Base-by-base conservation (phyloP, 2,329 filamentous ascomycete genomes). In the Trichoderma sp. region DNA sequence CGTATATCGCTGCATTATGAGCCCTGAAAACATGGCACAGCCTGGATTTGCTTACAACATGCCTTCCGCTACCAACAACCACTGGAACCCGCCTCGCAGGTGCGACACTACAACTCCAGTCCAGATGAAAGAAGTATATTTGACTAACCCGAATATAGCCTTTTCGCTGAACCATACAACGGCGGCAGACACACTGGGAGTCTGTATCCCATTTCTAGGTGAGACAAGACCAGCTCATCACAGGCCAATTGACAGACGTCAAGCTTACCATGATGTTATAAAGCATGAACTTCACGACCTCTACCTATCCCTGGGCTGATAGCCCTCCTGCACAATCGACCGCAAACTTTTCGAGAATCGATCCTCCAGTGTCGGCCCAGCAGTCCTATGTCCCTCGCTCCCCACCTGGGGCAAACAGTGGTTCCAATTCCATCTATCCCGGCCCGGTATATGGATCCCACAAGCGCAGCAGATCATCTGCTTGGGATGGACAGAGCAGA, bases 71-170 rank as follows among this genome's bases (percentile, higher is more conserved):
- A 78, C 83, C 71, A 82, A 81, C 77, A 81, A 83, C 73, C 81
- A 83, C 69, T 87, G 85, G 85, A 81, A 82, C 72, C 76, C 83
- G 72, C 79, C 82, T 73, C 84, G 83, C 79, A 87, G 84, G 85
- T 87, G 83, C 82, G 84, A 79, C 76, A 70, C 74, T 59, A 69
- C 70, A 70, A 19, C 61, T 56, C 33, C 52, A 66, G 47, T 60
- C 47, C 43, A 24, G 21, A 59, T 11, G 10, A 33, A 61, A 67
- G 19, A 35, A 61, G 2, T 31, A 13, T 29, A 24, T 52, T 71
- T 73, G 60, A 74, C 73, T 19, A 33, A 57, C 55, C 35, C 16
- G 37, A 11, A 14, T 37, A 53, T 53, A 80, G 79, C 74, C 76
- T 76, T 59, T 78, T 77, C 70, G 70, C 71, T 61, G 78, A 79